Evolutionary conservation across 805 yeast species (phyloP).

Genomic region (Hanseniaspora hatyaiensis): DNA sequence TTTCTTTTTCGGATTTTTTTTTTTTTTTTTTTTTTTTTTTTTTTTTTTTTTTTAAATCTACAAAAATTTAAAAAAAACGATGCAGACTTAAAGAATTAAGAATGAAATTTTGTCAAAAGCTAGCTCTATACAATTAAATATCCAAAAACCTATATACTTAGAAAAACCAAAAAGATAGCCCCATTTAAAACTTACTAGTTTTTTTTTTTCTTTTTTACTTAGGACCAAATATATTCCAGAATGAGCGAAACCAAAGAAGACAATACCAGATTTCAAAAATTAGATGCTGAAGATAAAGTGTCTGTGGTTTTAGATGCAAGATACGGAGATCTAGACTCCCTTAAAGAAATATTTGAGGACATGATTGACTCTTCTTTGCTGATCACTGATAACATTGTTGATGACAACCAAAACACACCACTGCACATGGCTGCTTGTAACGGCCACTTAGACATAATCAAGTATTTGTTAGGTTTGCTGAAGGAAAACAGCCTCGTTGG

Average conservation of each 20-base stretch:
- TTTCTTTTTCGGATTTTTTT: not conserved
- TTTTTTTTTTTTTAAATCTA: not conserved
- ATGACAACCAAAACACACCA: constrained; percentile 44
- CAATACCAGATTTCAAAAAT: constrained; percentile 22
- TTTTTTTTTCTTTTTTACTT: too few relatives aligned
- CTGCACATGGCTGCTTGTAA: constrained; percentile 94
- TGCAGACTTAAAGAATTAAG: not conserved
- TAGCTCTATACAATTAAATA: not conserved
- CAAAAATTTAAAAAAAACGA: too few relatives aligned
- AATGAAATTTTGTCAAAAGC: not conserved
- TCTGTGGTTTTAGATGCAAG: constrained; percentile 75
- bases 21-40: not conserved
- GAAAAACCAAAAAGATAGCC: not conserved
- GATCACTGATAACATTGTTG: constrained; percentile 19
- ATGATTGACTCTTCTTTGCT: constrained; percentile 37
- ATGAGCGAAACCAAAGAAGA: constrained; percentile 6
- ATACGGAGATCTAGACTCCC: constrained; percentile 69
- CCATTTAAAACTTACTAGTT: not conserved
- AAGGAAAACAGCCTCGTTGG: constrained; percentile 25
- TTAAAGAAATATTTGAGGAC: constrained; percentile 55
- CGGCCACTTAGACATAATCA: constrained; percentile 64
- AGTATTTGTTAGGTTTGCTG: constrained; percentile 43
- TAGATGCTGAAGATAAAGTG: constrained; percentile 67
- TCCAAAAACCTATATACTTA: not conserved
- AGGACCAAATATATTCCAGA: not conserved